Evolutionary conservation across 2,329 filamentous ascomycete genomes (phyloP).

Genomic region (Helotiales sp.): DNA sequence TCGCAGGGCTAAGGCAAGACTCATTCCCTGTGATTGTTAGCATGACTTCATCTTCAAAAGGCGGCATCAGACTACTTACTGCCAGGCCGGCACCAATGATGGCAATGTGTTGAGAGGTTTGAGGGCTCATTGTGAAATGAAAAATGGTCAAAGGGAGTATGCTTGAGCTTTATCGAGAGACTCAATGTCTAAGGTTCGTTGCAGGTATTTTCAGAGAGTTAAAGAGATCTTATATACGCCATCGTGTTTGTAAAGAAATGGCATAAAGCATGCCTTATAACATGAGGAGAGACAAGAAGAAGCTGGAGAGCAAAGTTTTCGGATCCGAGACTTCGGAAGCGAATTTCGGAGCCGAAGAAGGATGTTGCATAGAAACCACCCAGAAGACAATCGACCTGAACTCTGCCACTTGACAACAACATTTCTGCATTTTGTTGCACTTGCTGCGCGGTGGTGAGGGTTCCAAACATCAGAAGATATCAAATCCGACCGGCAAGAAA

Average conservation of each 20-base stretch:
- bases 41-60: not conserved
- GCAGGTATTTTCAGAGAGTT: not conserved
- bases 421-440: too few species aligned
- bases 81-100: conserved; percentile 8
- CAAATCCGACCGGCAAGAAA: too few species aligned
- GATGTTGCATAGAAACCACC: not conserved
- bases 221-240: not conserved
- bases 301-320: not conserved
- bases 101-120: conserved; percentile 1
- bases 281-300: not conserved
- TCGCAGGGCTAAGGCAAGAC: conserved; percentile 54
- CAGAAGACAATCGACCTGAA: not conserved
- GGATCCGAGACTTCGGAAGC: not conserved
- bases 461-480: not conserved
- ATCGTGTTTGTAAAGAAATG: not conserved
- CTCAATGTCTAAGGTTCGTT: not conserved
- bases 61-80: not conserved
- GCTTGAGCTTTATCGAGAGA: not conserved
- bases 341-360: not conserved
- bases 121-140: not conserved
- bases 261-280: too few species aligned
- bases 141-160: not conserved
- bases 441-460: not conserved
- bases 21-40: conserved; percentile 42
- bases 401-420: not conserved